A percentile compares a stretch with the other conserved stretches of the same genome.
These are phyloP conservation scores for Gracilariopsis chorda DNA, from an alignment of 23 red algal species.

Conservation along the genomic window DNA sequence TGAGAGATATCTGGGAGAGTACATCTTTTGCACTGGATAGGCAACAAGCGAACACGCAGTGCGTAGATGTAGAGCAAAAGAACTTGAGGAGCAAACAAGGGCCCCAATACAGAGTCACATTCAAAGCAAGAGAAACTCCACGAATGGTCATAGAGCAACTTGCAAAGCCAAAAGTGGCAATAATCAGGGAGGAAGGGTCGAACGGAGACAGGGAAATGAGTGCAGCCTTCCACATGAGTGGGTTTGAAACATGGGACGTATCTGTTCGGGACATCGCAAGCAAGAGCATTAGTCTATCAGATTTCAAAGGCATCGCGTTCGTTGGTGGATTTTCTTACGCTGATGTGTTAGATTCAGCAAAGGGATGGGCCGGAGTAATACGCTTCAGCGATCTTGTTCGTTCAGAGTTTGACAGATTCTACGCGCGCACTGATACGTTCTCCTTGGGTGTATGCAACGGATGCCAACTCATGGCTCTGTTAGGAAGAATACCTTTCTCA, in stretches of 20 bases:
- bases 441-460: constrained; percentile 98
- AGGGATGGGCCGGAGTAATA: constrained; percentile 96
- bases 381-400: constrained; percentile 73
- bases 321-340: constrained; percentile 97
- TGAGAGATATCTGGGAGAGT: constrained; percentile 83
- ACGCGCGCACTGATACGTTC: constrained; percentile 79
- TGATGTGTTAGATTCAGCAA: constrained; percentile 96
- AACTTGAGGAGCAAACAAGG: constrained; percentile 17
- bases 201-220: constrained; percentile 98
- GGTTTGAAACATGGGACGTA: constrained; percentile 88
- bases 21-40: constrained; percentile 93
- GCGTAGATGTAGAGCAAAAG: constrained; percentile 59
- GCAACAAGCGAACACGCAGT: constrained; percentile 71
- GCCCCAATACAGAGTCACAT: constrained; percentile 47
- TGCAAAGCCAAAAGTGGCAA: constrained; percentile 66
- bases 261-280: constrained; percentile 75
- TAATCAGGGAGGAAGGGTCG: constrained; percentile 97
- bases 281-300: constrained; percentile 42
- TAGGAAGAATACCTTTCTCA: constrained; percentile 83
- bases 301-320: constrained; percentile 89
- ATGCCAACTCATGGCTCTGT: constrained; percentile 97
- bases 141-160: background rate
- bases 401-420: constrained; percentile 80
- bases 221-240: constrained; percentile 92
- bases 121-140: constrained; percentile 44